These are phyloP conservation scores for Fusarium robinianum DNA, from an alignment of 2,329 filamentous ascomycete species.

Conservation along the genomic window DNA sequence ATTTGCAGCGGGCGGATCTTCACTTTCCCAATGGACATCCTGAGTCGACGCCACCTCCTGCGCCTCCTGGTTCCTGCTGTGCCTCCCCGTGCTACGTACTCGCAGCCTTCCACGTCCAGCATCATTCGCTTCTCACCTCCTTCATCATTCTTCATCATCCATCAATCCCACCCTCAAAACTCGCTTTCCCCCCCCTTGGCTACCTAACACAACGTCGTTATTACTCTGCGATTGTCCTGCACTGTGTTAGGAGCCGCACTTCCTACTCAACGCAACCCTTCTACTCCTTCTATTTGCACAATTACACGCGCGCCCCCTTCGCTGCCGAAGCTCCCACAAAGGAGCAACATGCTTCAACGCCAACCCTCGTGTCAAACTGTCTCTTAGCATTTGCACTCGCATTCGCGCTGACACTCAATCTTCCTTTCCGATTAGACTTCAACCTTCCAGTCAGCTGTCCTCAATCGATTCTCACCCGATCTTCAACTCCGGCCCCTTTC, in stretches of 20 bases:
- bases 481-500: background rate
- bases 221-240: slow-evolving; percentile 19
- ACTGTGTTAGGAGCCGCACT: too few relatives aligned
- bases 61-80: slow-evolving; percentile 35
- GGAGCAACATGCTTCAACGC: slow-evolving; percentile 20
- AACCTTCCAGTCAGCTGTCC: slow-evolving; percentile 6
- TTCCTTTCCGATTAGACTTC: slow-evolving; percentile 2
- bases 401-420: slow-evolving; percentile 18
- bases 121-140: slow-evolving; percentile 18
- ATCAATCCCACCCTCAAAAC: too few relatives aligned
- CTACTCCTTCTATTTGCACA: slow-evolving; percentile 7
- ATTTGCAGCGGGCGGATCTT: slow-evolving; percentile 38
- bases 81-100: slow-evolving; percentile 29
- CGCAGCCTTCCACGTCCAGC: slow-evolving; percentile 11
- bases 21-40: slow-evolving; percentile 28
- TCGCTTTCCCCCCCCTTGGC: slow-evolving; percentile 12
- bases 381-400: slow-evolving; percentile 12
- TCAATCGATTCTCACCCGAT: slow-evolving; percentile 13
- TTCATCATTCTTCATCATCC: slow-evolving; percentile 23
- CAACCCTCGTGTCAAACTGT: slow-evolving; percentile 14
- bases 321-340: slow-evolving; percentile 21
- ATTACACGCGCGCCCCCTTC: background rate
- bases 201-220: slow-evolving; percentile 13
- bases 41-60: slow-evolving; percentile 39
- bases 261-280: slow-evolving; percentile 1